A percentile compares a stretch with the other conserved stretches of the same genome.
phyloP scores from a whole-genome alignment of 768 basidiomycete species.

The Amanita fuliginea region DNA sequence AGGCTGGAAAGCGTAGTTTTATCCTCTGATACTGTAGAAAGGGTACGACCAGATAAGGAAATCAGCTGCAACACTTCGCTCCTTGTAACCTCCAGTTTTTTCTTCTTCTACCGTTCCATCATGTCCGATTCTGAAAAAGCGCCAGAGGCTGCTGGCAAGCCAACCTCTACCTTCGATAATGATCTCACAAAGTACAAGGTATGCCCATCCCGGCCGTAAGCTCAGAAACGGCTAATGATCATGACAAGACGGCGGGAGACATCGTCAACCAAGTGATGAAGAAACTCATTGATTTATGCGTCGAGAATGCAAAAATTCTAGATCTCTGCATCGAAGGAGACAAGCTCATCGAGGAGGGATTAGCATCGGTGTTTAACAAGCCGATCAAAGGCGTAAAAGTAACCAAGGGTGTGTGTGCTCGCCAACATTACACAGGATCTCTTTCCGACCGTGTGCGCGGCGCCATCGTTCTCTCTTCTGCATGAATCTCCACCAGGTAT shows the following conservation, averaged over 20 bases:
- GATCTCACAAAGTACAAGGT: constrained; percentile 90
- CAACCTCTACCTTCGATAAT: constrained; percentile 47
- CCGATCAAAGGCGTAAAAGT: constrained; percentile 80
- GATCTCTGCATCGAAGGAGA: constrained; percentile 92
- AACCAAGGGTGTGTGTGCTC: constrained; percentile 55
- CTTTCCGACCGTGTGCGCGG: neutral
- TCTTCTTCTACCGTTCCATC: constrained; percentile 7
- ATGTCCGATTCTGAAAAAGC: constrained; percentile 58
- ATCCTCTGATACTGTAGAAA: neutral
- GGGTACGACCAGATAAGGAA: constrained; percentile 13
- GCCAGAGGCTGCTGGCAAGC: constrained; percentile 29
- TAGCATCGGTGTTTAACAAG: constrained; percentile 84
- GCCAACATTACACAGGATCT: neutral
- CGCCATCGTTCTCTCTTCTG: neutral
- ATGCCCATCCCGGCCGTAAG: constrained; percentile 9
- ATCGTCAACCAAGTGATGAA: constrained; percentile 80
- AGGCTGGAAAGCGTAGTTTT: constrained; percentile 5
- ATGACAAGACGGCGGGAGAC: constrained; percentile 72
- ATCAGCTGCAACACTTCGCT: constrained; percentile 6
- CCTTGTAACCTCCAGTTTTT: constrained; percentile 6
- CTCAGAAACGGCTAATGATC: constrained; percentile 16
- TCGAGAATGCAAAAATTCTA: constrained; percentile 80
- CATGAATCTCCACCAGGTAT: constrained; percentile 42
- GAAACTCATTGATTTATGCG: constrained; percentile 64
- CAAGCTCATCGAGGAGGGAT: constrained; percentile 82